Evolutionary conservation across 2,329 filamentous ascomycete species (phyloP).

Genomic region (Ophiognomonia clavigignenti-juglandacearum): DNA sequence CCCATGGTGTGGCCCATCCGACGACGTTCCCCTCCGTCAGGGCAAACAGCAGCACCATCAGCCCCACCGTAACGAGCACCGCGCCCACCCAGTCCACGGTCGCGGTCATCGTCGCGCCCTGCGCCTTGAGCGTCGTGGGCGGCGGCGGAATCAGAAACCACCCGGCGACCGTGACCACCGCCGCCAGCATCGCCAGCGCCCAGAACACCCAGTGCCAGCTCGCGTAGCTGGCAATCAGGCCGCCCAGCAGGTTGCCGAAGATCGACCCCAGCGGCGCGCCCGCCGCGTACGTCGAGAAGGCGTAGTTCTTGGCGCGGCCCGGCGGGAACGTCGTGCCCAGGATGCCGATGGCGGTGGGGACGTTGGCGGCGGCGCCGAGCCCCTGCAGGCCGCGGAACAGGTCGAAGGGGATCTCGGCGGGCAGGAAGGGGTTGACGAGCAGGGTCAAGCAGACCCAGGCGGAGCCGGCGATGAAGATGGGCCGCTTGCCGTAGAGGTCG

Average conservation of each 20-base stretch:
- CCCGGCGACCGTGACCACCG: conserved; percentile 50
- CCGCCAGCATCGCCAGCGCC: conserved; percentile 55
- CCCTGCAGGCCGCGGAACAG: conserved; percentile 63
- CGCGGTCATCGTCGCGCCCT: conserved; percentile 30
- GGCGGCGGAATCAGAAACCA: conserved; percentile 56
- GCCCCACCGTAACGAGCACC: conserved; percentile 54
- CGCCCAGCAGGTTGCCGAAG: conserved; percentile 60
- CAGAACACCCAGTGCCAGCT: conserved; percentile 67
- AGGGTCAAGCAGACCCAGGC: conserved; percentile 57
- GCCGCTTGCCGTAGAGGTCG: conserved; percentile 61
- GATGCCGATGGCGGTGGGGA: conserved; percentile 67
- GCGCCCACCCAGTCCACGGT: conserved; percentile 65
- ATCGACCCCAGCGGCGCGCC: conserved; percentile 61
- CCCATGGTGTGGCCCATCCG: conserved; percentile 61
- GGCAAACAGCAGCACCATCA: conserved; percentile 60
- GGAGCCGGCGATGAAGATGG: conserved; percentile 60
- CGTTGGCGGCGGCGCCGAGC: conserved; percentile 63
- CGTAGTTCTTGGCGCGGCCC: conserved; percentile 65
- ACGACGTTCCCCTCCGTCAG: conserved; percentile 66
- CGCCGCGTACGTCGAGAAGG: conserved; percentile 60
- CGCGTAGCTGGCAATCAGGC: conserved; percentile 57
- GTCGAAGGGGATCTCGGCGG: conserved; percentile 64
- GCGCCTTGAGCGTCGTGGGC: conserved; percentile 26
- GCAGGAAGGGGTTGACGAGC: conserved; percentile 58
- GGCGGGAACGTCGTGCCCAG: conserved; percentile 63